Conservation (phyloP, 305 asterid species). For the Ilex paraguariensis region DNA sequence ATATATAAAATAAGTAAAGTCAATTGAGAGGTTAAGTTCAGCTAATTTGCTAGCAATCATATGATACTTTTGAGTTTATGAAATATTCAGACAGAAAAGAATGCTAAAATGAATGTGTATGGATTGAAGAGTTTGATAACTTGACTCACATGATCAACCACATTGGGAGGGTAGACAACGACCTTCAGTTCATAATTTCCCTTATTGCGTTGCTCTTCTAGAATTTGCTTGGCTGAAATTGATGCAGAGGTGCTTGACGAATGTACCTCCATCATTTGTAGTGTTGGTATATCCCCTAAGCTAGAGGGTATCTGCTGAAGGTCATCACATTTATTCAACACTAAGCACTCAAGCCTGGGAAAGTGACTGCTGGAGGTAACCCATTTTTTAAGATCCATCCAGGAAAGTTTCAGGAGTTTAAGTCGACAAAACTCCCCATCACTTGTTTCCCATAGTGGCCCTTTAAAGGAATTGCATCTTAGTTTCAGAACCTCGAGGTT, state of each 20-base stretch:
- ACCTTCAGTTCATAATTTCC: conserved; percentile 1
- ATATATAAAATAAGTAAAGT: too few relatives aligned
- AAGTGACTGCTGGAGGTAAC: conserved; percentile 3
- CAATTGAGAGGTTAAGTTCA: too few relatives aligned
- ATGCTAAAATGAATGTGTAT: too few relatives aligned
- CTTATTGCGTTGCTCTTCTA: conserved; percentile 2
- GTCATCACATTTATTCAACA: not conserved
- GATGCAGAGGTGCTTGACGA: conserved; percentile 6
- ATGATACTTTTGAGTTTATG: too few relatives aligned
- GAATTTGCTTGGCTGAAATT: conserved; percentile 10
- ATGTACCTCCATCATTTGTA: conserved; percentile 15
- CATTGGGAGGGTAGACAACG: not conserved
- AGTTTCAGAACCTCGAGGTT: conserved; percentile 18
- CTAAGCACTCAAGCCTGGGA: conserved; percentile 8
- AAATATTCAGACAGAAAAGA: too few relatives aligned
- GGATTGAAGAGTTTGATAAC: too few relatives aligned
- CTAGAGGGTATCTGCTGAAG: conserved; percentile 17
- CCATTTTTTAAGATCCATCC: conserved; percentile 8
- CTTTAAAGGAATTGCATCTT: not conserved
- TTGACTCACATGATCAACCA: too few relatives aligned
- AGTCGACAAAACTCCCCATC: conserved; percentile 5
- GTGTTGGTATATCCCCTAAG: conserved; percentile 8
- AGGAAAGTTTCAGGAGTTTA: conserved; percentile 1
- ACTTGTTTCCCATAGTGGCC: conserved; percentile 4
- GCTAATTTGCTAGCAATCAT: too few relatives aligned